Base-by-base conservation (phyloP, 2,329 filamentous ascomycete genomes). In the Phyllosticta citriasiana region DNA sequence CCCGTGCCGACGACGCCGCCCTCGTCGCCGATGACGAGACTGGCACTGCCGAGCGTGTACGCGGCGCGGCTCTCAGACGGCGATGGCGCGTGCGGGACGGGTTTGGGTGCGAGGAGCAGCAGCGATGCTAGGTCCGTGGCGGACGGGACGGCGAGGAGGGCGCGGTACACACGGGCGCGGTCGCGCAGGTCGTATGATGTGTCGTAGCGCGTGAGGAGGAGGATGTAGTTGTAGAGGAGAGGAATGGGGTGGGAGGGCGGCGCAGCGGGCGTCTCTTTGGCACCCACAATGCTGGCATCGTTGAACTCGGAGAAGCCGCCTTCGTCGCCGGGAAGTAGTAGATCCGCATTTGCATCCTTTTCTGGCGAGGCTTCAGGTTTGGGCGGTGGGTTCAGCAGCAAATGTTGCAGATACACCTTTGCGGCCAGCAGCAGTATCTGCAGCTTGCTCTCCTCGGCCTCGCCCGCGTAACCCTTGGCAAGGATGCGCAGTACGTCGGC, bases 131-230 rank as follows among this genome's bases (percentile, higher is more conserved):
- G 83, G 72, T 97, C 91, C 0, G 85, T 88, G 7, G 83, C 84
- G 2, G 81, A 79, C 0, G 92, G 90, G 4, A 89, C 85, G 3
- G 85, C 82, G 1, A 99, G 83, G 1, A 99, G 84, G 0, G 91
- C 83, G 65, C 89, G 91, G 77, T 96, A 97, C 64, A 97, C 83
- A 33, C 94, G 86, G 1, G 92, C 87, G 25, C 94, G 88, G 71
- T 97, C 94, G 65, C 94, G 90, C 2, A 99, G 84, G 70, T 97
- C 92, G 74, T 96, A 99, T 0, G 92, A 97, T 0, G 87, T 90
- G 68, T 97, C 94, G 73, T 97, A 99, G 63, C 94, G 86, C 33
- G 89, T 89, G 1, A 99, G 83, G 1, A 93, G 82, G 27, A 96
- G 80, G 24, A 89, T 84, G 68, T 99, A 96, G 30, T 88, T 84